A percentile compares a stretch with the other conserved stretches of the same genome.
phyloP scores from a whole-genome alignment of 2,329 filamentous ascomycete species.

The Malbranchea cinnamomea region DNA sequence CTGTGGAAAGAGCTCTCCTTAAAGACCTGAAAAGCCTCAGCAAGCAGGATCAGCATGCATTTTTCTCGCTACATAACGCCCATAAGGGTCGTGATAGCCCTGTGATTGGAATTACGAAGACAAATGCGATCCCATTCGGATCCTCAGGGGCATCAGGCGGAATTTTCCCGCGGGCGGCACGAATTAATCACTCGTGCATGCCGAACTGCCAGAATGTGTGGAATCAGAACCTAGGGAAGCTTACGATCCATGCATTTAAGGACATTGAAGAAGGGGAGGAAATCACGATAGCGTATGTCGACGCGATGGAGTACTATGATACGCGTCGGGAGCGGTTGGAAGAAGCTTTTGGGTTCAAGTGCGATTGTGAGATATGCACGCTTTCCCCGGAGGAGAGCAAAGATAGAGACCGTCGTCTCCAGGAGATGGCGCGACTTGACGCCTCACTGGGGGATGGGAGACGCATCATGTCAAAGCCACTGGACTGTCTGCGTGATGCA shows the following conservation, averaged over 20 bases:
- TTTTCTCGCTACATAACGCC: conserved; percentile 6
- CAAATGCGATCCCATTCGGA: conserved; percentile 7
- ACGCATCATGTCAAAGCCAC: conserved; percentile 3
- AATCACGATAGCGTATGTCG: conserved; percentile 8
- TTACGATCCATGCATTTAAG: conserved; percentile 9
- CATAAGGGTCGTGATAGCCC: conserved; percentile 3
- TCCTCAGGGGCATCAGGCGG: conserved; percentile 3
- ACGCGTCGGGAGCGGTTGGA: conserved; percentile 6
- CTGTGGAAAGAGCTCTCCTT: not conserved
- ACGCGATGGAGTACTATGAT: conserved; percentile 1
- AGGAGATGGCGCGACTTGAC: conserved; percentile 3
- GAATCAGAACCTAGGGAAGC: conserved; percentile 4
- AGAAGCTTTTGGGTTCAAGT: conserved; percentile 8
- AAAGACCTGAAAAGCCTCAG: conserved; percentile 4
- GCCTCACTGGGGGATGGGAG: conserved; percentile 3
- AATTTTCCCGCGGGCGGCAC: conserved; percentile 7
- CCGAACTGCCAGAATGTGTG: conserved; percentile 8
- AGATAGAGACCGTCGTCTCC: conserved; percentile 4
- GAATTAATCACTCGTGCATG: conserved; percentile 11
- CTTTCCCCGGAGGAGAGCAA: conserved; percentile 1
- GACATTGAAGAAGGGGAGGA: conserved; percentile 9
- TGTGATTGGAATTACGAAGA: conserved; percentile 6
- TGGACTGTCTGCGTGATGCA: conserved; percentile 5
- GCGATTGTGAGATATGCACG: conserved; percentile 6
- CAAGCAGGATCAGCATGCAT: conserved; percentile 5